Conservation (phyloP, 2,329 filamentous ascomycete species). For the Microdochium nivale region DNA sequence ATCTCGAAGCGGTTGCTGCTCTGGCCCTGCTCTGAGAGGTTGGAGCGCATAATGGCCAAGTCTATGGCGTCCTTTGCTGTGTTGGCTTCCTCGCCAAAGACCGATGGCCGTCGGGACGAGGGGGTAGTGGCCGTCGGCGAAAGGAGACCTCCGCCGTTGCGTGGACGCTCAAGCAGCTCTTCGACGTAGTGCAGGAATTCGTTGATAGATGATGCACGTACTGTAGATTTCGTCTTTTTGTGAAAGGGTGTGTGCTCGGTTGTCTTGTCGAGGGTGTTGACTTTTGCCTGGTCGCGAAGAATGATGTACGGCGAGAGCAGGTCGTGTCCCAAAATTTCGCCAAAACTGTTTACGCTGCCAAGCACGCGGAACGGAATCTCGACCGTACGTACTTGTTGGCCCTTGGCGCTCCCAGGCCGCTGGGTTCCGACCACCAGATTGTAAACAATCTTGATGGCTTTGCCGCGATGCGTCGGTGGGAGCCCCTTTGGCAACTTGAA, state of each 20-base stretch:
- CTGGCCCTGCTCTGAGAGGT: constrained; percentile 59
- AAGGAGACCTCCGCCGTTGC: constrained; percentile 53
- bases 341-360: constrained; percentile 82
- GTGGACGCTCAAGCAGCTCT: constrained; percentile 56
- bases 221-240: constrained; percentile 19
- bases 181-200: constrained; percentile 74
- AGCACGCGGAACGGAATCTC: constrained; percentile 90
- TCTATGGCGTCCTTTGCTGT: constrained; percentile 82
- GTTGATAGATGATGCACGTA: constrained; percentile 33
- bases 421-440: constrained; percentile 88
- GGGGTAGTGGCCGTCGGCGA: constrained; percentile 60
- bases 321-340: constrained; percentile 86
- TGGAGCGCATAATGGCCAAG: constrained; percentile 79
- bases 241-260: constrained; percentile 7
- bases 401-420: constrained; percentile 65
- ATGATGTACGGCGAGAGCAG: constrained; percentile 91
- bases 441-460: constrained; percentile 90
- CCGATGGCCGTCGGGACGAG: constrained; percentile 46
- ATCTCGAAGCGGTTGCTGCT: constrained; percentile 95
- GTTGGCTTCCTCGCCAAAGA: constrained; percentile 41
- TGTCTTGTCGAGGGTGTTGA: constrained; percentile 40
- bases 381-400: constrained; percentile 81
- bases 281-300: constrained; percentile 70
- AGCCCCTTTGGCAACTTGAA: constrained; percentile 81
- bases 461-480: constrained; percentile 85